A percentile compares a stretch with the other conserved stretches of the same genome.
These are phyloP conservation scores for Talaromyces sp. DNA, from an alignment of 2,329 filamentous ascomycete species.

Conservation along the genomic window DNA sequence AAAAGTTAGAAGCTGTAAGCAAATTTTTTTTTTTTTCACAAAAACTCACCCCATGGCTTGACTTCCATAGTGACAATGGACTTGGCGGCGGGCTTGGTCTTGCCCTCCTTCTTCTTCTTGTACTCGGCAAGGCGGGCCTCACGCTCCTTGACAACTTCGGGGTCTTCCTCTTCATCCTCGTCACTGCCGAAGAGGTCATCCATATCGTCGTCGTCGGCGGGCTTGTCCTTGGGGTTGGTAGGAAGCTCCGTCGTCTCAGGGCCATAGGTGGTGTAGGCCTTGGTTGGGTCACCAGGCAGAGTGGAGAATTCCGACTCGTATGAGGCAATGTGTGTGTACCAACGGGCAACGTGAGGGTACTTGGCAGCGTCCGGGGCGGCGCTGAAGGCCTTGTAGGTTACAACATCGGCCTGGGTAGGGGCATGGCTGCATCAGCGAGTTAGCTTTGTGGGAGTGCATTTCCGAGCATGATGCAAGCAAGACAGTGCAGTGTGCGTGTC, in stretches of 20 bases:
- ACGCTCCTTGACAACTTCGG: slow-evolving; percentile 74
- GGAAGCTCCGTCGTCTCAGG: slow-evolving; percentile 74
- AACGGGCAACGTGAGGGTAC: slow-evolving; percentile 90
- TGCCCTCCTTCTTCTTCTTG: slow-evolving; percentile 92
- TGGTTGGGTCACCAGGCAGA: slow-evolving; percentile 84
- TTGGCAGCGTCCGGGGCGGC: slow-evolving; percentile 71
- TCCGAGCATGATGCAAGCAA: slow-evolving; percentile 10
- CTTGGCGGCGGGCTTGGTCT: slow-evolving; percentile 80
- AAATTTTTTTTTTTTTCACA: not conserved
- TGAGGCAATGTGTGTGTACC: slow-evolving; percentile 97
- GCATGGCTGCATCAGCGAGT: slow-evolving; percentile 43
- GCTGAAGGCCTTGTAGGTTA: slow-evolving; percentile 84
- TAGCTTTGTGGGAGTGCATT: not conserved
- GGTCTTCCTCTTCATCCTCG: slow-evolving; percentile 92
- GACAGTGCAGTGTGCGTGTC: slow-evolving; percentile 14
- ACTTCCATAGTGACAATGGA: slow-evolving; percentile 93
- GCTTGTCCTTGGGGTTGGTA: slow-evolving; percentile 80
- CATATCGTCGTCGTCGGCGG: slow-evolving; percentile 67
- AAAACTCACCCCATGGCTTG: slow-evolving; percentile 91
- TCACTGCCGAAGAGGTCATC: slow-evolving; percentile 91
- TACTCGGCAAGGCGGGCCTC: slow-evolving; percentile 91
- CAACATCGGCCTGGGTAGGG: slow-evolving; percentile 92
- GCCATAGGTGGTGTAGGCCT: slow-evolving; percentile 85
- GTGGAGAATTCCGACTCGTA: slow-evolving; percentile 90
- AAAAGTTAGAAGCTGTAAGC: slow-evolving; percentile 3